Conservation (phyloP, 441 rosid species). For the Adansonia rubrostipa region DNA sequence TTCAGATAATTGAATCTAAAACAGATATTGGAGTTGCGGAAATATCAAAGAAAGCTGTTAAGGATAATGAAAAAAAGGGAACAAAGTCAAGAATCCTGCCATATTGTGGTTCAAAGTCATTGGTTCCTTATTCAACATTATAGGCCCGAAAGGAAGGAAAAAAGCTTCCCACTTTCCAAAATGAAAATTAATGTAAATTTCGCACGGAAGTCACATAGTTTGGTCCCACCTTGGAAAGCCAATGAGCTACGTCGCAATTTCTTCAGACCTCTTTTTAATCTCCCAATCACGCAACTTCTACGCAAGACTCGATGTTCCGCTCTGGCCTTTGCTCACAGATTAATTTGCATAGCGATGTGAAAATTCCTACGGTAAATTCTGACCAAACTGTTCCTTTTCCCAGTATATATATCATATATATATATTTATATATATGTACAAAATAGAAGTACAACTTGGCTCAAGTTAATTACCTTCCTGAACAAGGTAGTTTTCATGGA, state of each 20-base stretch:
- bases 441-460: not conserved
- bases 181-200: not conserved
- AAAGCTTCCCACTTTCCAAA: not conserved
- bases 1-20: not conserved
- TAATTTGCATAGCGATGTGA: not conserved
- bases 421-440: not conserved
- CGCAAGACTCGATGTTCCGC: not conserved
- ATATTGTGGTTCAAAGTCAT: not conserved
- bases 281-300: not conserved
- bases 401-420: too few relatives aligned
- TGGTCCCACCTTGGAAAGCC: not conserved
- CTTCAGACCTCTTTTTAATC: not conserved
- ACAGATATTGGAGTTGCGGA: not conserved
- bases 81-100: not conserved
- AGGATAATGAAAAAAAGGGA: not conserved
- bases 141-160: not conserved
- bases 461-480: not conserved
- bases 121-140: slow-evolving; percentile 20
- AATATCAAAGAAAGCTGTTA: not conserved
- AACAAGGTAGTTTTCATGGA: slow-evolving; percentile 19
- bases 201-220: not conserved
- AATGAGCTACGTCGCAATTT: slow-evolving; percentile 24
- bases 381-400: not conserved
- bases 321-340: not conserved
- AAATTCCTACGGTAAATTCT: not conserved